A percentile compares a stretch with the other conserved stretches of the same genome.
Conservation (phyloP, 768 basidiomycete genomes). For the Lentinula raphanica region DNA sequence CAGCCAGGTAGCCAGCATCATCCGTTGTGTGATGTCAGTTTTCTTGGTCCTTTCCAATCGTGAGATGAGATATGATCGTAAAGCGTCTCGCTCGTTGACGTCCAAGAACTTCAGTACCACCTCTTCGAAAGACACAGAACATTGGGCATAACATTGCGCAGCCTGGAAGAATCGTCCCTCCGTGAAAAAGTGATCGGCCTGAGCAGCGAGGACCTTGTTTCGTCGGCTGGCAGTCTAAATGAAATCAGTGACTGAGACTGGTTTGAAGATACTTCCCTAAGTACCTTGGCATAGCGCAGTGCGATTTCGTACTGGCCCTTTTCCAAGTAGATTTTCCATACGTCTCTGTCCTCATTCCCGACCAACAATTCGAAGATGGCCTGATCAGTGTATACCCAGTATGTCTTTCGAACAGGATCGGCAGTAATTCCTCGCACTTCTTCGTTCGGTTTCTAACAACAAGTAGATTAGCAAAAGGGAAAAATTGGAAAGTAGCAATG, state of each 20-base stretch:
- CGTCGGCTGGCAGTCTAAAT: constrained; percentile 82
- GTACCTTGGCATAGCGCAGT: constrained; percentile 75
- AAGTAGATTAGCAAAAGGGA: not conserved
- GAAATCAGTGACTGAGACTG: not conserved
- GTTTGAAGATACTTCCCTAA: constrained; percentile 9
- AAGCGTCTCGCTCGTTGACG: constrained; percentile 81
- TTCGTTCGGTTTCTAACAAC: constrained; percentile 66
- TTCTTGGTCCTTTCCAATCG: constrained; percentile 82
- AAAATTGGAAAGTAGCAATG: not conserved
- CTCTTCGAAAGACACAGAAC: constrained; percentile 84
- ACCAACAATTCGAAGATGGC: constrained; percentile 85
- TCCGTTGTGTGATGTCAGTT: constrained; percentile 83
- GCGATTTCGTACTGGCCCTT: constrained; percentile 76
- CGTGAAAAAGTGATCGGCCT: constrained; percentile 76
- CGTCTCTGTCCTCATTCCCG: constrained; percentile 85
- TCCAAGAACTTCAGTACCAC: constrained; percentile 89
- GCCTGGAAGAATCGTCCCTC: constrained; percentile 84
- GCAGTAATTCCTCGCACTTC: constrained; percentile 67
- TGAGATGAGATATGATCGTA: constrained; percentile 85
- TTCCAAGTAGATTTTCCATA: constrained; percentile 88
- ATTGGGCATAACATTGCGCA: constrained; percentile 88
- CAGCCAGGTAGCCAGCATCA: constrained; percentile 98
- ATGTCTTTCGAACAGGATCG: constrained; percentile 85
- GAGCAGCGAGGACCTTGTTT: constrained; percentile 75
- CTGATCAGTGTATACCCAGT: constrained; percentile 89